phyloP scores from a whole-genome alignment of 106 monocot genomes.

The Allium sativum region DNA sequence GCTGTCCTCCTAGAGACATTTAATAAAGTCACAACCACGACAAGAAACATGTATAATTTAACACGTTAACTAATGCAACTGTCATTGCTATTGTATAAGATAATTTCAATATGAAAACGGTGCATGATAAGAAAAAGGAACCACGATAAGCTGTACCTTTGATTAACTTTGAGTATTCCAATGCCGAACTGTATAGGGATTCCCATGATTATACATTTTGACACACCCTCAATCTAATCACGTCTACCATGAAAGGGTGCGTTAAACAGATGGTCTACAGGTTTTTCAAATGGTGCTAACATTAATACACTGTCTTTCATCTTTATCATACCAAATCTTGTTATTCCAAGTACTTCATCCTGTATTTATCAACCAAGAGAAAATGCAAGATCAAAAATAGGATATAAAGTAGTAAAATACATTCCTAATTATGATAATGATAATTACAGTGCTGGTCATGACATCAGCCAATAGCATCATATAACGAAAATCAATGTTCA shows the following conservation, averaged over 20 bases:
- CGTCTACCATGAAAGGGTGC: slow-evolving; percentile 71
- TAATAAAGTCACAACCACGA: background rate
- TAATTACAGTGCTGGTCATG: slow-evolving; percentile 77
- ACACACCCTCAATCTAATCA: slow-evolving; percentile 88
- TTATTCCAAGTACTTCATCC: slow-evolving; percentile 93
- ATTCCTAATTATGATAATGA: too few relatives aligned
- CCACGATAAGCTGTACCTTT: slow-evolving; percentile 45
- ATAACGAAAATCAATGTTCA: slow-evolving; percentile 88
- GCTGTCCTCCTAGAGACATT: background rate
- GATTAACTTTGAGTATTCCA: slow-evolving; percentile 86
- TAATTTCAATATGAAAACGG: background rate
- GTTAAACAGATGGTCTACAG: slow-evolving; percentile 78
- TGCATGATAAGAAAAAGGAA: background rate
- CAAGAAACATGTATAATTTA: background rate
- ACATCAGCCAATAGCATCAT: slow-evolving; percentile 98
- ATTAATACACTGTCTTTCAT: slow-evolving; percentile 98
- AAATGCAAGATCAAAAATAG: too few relatives aligned
- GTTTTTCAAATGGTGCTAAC: slow-evolving; percentile 96
- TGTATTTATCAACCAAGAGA: too few relatives aligned
- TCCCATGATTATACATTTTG: slow-evolving; percentile 93
- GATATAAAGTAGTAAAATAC: too few relatives aligned
- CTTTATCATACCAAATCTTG: slow-evolving; percentile 77
- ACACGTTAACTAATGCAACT: background rate
- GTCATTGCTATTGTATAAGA: background rate
- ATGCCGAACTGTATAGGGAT: slow-evolving; percentile 90